A percentile compares a stretch with the other conserved stretches of the same genome.
Conservation (phyloP, 495 filamentous ascomycete species). For the Podospora sp. region DNA sequence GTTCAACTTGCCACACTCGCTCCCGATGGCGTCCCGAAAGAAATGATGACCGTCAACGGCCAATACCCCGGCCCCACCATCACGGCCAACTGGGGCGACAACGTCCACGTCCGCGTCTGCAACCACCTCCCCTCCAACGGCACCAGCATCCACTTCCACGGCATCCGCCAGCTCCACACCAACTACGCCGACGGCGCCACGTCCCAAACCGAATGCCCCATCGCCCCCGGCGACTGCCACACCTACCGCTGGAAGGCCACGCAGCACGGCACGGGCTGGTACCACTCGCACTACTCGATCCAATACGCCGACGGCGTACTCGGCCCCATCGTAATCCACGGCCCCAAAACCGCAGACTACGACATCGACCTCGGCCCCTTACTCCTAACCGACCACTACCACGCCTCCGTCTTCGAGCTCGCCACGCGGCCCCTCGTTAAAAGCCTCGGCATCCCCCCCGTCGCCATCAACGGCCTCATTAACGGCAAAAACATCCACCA, state of each 20-base stretch:
- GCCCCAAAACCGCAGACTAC: conserved; percentile 53
- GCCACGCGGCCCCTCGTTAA: conserved; percentile 23
- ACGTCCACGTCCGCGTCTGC: conserved; percentile 56
- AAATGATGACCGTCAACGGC: conserved; percentile 16
- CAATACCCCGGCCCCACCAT: conserved; percentile 34
- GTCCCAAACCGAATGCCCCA: conserved; percentile 53
- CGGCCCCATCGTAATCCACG: conserved; percentile 53
- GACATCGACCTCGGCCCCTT: conserved; percentile 55
- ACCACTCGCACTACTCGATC: conserved; percentile 61
- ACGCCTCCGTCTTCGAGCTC: conserved; percentile 36
- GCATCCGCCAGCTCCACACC: conserved; percentile 43
- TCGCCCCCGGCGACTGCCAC: conserved; percentile 43
- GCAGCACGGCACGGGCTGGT: conserved; percentile 62
- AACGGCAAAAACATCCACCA: conserved; percentile 47
- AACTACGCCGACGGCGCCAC: conserved; percentile 46
- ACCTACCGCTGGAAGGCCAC: conserved; percentile 34
- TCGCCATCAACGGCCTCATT: conserved; percentile 37
- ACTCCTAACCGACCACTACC: conserved; percentile 54
- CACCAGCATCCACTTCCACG: conserved; percentile 59
- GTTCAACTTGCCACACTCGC: too few species aligned
- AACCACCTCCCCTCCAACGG: conserved; percentile 54
- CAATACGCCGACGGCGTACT: conserved; percentile 57
- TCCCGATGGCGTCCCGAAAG: too few species aligned
- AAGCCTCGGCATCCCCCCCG: conserved; percentile 31
- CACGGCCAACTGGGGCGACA: conserved; percentile 60